Conservation (phyloP, 169 alveolate species). For the Cryptosporidium felis region DNA sequence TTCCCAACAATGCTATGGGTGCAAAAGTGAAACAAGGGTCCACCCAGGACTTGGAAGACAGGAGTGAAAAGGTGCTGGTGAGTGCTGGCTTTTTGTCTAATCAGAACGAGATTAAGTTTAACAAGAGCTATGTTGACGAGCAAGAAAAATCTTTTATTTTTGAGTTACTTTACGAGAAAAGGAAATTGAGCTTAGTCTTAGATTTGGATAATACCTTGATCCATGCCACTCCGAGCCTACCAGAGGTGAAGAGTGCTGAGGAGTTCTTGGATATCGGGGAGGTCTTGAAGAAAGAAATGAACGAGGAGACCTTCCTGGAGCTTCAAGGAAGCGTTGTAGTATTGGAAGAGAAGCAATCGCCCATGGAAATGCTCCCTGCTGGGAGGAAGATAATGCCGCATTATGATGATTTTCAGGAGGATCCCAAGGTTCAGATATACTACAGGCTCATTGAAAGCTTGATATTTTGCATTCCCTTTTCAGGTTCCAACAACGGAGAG, state of each 20-base stretch:
- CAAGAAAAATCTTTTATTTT: slow-evolving; percentile 42
- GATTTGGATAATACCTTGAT: slow-evolving; percentile 84
- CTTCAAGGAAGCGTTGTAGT: slow-evolving; percentile 42
- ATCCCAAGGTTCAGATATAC: background rate
- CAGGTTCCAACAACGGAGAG: background rate
- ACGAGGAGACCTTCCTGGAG: slow-evolving; percentile 13
- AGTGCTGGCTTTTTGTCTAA: slow-evolving; percentile 65
- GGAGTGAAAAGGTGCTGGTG: slow-evolving; percentile 6
- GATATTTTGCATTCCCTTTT: slow-evolving; percentile 58
- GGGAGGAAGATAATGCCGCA: slow-evolving; percentile 2
- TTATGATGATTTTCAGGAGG: background rate
- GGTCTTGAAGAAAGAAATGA: slow-evolving; percentile 4
- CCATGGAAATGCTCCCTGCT: slow-evolving; percentile 23
- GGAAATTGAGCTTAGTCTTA: slow-evolving; percentile 81
- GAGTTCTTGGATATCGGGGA: background rate
- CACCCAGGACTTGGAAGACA: too few relatives aligned
- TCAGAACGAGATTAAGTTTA: slow-evolving; percentile 18
- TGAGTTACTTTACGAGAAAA: slow-evolving; percentile 56
- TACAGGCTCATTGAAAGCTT: slow-evolving; percentile 18
- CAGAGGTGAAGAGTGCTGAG: slow-evolving; percentile 2
- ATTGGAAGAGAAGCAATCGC: background rate
- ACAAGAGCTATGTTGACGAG: slow-evolving; percentile 12
- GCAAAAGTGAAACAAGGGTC: too few relatives aligned
- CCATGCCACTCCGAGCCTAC: slow-evolving; percentile 79
- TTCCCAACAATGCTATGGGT: too few relatives aligned